Percentiles rank a stretch among this genome's conserved stretches.
These are phyloP conservation scores for Rhipidocladum racemiflorum DNA, from an alignment of 176 grass and related monocot genomes.

Conservation along the genomic window DNA sequence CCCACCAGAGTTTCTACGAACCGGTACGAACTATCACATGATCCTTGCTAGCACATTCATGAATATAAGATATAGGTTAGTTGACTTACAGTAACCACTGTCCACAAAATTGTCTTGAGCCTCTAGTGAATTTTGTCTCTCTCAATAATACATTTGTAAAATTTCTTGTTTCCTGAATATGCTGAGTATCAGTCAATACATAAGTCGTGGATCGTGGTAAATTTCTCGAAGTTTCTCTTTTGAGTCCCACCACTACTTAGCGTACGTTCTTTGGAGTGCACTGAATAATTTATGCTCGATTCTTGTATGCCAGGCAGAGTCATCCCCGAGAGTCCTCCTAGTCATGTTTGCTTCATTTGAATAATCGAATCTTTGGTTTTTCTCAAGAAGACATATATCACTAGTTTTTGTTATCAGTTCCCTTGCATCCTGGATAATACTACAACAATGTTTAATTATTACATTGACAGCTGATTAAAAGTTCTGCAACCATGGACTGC, in stretches of 20 bases:
- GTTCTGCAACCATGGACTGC: slow-evolving; percentile 3
- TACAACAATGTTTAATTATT: neutral
- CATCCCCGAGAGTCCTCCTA: slow-evolving; percentile 96
- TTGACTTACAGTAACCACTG: neutral
- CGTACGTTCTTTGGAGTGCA: neutral
- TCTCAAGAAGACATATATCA: slow-evolving; percentile 6
- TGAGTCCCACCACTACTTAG: neutral
- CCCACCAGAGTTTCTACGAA: slow-evolving; percentile 93
- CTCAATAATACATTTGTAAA: neutral
- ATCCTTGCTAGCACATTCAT: neutral
- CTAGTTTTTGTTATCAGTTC: neutral
- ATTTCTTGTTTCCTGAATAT: no score
- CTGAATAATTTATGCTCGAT: slow-evolving; percentile 32
- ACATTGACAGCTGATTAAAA: neutral
- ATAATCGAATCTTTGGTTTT: slow-evolving; percentile 4
- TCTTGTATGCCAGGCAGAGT: slow-evolving; percentile 82
- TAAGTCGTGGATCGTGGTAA: neutral
- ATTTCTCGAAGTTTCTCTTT: neutral
- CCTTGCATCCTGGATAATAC: neutral
- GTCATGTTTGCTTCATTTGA: slow-evolving; percentile 72
- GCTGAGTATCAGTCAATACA: neutral
- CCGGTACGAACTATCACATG: slow-evolving; percentile 37
- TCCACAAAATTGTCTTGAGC: neutral
- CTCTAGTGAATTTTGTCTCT: neutral
- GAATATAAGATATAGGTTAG: neutral